Base-by-base conservation (phyloP, 129 eudicot species). In the Helichrysum umbraculigerum region DNA sequence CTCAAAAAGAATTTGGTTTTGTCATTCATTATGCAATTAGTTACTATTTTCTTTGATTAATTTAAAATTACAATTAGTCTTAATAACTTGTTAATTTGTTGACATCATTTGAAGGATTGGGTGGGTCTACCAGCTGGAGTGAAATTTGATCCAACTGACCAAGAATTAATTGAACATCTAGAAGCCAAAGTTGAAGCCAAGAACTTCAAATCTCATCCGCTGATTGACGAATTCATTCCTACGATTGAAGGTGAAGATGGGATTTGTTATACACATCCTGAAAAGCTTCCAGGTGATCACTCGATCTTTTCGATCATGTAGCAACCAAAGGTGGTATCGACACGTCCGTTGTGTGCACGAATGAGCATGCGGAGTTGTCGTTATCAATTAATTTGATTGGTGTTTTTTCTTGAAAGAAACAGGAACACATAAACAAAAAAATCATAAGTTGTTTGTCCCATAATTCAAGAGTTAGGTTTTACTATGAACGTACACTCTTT, bases 191-290 rank as follows among this genome's bases (percentile, higher is more conserved):
- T 89, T 15, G 99, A 90, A 78, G 87, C 86, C 14, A 91, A 88
- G 77, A 88, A 92, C 79, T 82, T 81, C 9, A 87, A 89, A 79
- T 93, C 97, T 44, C 99, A 91, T 80, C 97, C 99, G 54, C 83
- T 95, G 82, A 95, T 95, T 25, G 99, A 91, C 68, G 99, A 91
- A 68, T 95, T 95, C 85, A 95, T 95, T 66, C 99, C 99, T 63
- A 95, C 99, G 5, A 95, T 95, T 74, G 96, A 95, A 87, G 99
- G 99, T 16, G 99, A 95, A 79, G 99, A 95, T 85, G 99, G 99
- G 68, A 95, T 95, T 81, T 95, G 99, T 84, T 95, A 95, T 71
- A 95, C 99, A 25, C 99, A 95, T 79, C 99, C 99, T 11, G 96
- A 95, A 82, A 95, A 95, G 84, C 99, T 95, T 84, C 99, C 99